Base-by-base conservation (phyloP, 768 basidiomycete genomes). In the Lactarius deliciosus region DNA sequence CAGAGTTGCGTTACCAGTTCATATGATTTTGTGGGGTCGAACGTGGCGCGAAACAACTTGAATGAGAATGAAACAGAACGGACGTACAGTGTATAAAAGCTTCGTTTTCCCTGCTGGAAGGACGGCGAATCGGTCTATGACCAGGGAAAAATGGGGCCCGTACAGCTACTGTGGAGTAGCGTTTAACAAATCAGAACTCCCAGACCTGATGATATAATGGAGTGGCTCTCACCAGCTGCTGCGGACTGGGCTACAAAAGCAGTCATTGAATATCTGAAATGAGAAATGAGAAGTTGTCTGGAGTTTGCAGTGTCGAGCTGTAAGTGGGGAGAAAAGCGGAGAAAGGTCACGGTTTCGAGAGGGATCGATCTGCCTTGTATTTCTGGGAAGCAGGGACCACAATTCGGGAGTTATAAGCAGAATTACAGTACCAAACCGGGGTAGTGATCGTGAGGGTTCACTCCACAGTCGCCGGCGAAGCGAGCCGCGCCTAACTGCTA, bases 381-480 rank as follows among this genome's bases (percentile, higher is more conserved):
- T 18, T 3, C 0, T 8, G 22, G n/a, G 28, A 20, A 57, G 56
- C 28, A 58, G 1, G 34, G 20, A 20, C 63, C 63, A 34, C 45
- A 38, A 45, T 45, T 64, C 34, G 10, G 10, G 32, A 38, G 34
- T 4, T 36, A 34, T 2, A 18, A 34, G n/a, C 16, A 13, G 2
- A 7, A 36, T 64, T 30, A 30, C 28, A 30, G 28, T 64, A 13
- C 63, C 57, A 38, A 58, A 30, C 6, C 20, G 32, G 22, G 56
- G 22, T 22, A 57, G 7, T 4, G 6, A 25, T 34, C 32, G 55
- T 15, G 41, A 28, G 18, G 40, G 34, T 50, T 57, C 30, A 36
- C 64, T 64, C 64, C 64, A 64, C 64, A 15, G 11, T 5, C 9
- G 45, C 43, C 56, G 56, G 56, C 56, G 61, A 63, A 64, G 63